phyloP scores from a whole-genome alignment of 805 yeast species.

The Yamadazyma kitorensis region DNA sequence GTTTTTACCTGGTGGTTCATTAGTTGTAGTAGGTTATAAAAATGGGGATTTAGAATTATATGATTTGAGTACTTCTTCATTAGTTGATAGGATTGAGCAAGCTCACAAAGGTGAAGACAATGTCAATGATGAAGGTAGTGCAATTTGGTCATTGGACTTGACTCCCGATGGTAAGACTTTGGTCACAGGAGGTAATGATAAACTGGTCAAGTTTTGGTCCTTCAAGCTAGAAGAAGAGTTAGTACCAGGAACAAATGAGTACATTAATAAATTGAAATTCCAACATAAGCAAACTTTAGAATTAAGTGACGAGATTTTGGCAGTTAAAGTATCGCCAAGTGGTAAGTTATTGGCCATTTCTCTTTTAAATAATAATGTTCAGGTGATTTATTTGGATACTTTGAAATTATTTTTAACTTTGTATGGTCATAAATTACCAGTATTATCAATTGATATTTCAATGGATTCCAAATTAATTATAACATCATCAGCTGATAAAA shows the following conservation, averaged over 20 bases:
- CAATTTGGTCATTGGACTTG: conserved; percentile 89
- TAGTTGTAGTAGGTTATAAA: conserved; percentile 85
- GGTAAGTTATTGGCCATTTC: conserved; percentile 76
- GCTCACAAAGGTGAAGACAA: conserved; percentile 59
- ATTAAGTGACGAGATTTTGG: conserved; percentile 77
- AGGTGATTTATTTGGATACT: conserved; percentile 84
- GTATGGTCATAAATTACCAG: conserved; percentile 97
- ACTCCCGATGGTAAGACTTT: conserved; percentile 81
- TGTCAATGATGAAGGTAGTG: conserved; percentile 38
- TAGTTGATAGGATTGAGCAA: conserved; percentile 60
- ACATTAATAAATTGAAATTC: conserved; percentile 54
- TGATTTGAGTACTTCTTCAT: conserved; percentile 79
- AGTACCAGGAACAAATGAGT: conserved; percentile 65
- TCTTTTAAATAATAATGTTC: conserved; percentile 89
- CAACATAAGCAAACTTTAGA: conserved; percentile 80
- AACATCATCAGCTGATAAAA: conserved; percentile 96
- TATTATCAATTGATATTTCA: conserved; percentile 87
- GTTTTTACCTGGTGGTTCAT: conserved; percentile 88
- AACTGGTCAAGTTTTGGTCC: conserved; percentile 85
- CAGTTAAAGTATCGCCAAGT: conserved; percentile 80
- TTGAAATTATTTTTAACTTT: conserved; percentile 83
- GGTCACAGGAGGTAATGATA: conserved; percentile 94
- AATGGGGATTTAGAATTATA: conserved; percentile 80
- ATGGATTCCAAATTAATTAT: conserved; percentile 82
- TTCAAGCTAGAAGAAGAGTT: conserved; percentile 62